phyloP scores from a whole-genome alignment of 2,329 filamentous ascomycete species.

The Sporothrix pseudoabietina region DNA sequence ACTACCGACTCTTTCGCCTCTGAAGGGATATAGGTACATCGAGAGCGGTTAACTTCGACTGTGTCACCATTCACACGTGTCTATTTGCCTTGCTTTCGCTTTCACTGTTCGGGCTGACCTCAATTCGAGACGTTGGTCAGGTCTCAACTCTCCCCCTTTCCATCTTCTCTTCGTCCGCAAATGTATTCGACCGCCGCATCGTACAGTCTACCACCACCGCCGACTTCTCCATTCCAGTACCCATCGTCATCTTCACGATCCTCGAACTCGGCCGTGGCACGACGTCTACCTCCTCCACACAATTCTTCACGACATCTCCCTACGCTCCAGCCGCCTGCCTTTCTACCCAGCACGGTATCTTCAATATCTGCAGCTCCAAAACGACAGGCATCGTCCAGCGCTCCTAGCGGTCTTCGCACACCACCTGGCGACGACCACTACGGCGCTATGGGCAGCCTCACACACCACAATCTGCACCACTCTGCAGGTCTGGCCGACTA shows the following conservation, averaged over 20 bases:
- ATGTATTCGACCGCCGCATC: conserved; percentile 38
- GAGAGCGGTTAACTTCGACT: background rate
- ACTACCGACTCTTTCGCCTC: background rate
- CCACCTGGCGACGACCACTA: conserved; percentile 39
- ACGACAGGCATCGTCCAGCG: background rate
- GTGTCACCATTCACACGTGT: background rate
- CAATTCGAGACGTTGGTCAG: background rate
- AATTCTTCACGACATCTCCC: background rate
- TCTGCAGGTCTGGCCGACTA: conserved; percentile 39
- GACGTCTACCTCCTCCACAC: conserved; percentile 8
- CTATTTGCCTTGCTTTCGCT: background rate
- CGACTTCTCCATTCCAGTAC: conserved; percentile 31
- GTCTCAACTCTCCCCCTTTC: background rate
- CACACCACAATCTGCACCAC: conserved; percentile 31
- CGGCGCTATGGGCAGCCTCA: conserved; percentile 41
- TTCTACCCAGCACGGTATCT: background rate
- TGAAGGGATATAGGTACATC: background rate
- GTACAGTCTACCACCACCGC: conserved; percentile 30
- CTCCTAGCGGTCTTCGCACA: conserved; percentile 37
- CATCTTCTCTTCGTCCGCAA: conserved; percentile 20
- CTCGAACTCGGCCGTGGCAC: background rate
- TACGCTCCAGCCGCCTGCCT: background rate
- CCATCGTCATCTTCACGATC: conserved; percentile 28
- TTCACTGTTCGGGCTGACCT: background rate
- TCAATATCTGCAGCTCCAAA: background rate